These are phyloP conservation scores for Arthrobotrys sphaeroides DNA, from an alignment of 2,329 filamentous ascomycete species.

Conservation along the genomic window DNA sequence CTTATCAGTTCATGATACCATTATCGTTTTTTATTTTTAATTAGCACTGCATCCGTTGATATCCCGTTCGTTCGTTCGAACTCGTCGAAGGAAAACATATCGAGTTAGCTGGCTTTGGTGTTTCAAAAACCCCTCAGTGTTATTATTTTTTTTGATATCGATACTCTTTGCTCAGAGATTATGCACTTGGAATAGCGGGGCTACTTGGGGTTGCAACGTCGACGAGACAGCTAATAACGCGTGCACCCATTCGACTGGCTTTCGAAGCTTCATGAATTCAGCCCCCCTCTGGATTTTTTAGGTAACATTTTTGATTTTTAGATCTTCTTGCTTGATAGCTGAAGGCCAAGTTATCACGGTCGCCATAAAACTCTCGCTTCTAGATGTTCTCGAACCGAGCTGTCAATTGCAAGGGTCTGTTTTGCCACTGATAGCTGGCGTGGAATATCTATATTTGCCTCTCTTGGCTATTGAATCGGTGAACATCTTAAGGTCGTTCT, in stretches of 20 bases:
- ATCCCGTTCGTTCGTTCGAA: conserved; percentile 1
- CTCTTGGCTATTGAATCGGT: neutral
- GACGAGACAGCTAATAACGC: conserved; percentile 11
- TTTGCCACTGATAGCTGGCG: conserved; percentile 29
- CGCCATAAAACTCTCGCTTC: too few relatives aligned
- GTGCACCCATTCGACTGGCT: conserved; percentile 4
- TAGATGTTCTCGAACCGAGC: conserved; percentile 9
- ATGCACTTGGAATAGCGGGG: conserved; percentile 14
- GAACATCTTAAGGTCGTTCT: neutral
- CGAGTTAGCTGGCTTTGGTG: conserved; percentile 2
- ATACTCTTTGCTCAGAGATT: neutral
- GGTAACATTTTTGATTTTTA: neutral
- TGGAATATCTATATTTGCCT: conserved; percentile 5
- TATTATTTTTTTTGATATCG: conserved; percentile 4
- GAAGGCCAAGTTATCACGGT: neutral
- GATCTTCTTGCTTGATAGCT: neutral
- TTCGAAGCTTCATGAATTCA: neutral
- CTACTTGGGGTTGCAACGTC: too few relatives aligned
- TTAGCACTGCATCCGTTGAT: neutral
- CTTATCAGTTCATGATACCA: neutral
- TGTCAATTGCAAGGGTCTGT: conserved; percentile 14
- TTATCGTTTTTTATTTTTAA: neutral
- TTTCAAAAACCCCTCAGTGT: conserved; percentile 14
- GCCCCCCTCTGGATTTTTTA: neutral
- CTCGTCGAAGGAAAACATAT: neutral